Evolutionary conservation across 768 basidiomycete genomes (phyloP).

Genomic region (Boletus rubropictus): DNA sequence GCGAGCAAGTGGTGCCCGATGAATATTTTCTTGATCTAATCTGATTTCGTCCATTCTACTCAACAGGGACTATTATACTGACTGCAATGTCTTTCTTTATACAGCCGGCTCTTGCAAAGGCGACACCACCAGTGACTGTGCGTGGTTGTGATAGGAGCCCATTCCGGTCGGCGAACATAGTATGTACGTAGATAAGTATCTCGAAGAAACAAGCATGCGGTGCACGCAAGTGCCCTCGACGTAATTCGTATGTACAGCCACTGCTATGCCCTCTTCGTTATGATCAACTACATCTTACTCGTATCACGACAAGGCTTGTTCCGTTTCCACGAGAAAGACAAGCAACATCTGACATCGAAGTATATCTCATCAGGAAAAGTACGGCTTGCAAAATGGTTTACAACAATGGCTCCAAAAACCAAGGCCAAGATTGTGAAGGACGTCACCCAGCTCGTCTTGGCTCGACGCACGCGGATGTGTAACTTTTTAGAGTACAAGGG

Average conservation of each 20-base stretch:
- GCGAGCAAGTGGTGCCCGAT: slow-evolving; percentile 42
- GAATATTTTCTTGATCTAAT: slow-evolving; percentile 87
- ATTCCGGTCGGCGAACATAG: background rate
- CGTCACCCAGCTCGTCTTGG: slow-evolving; percentile 87
- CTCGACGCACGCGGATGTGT: slow-evolving; percentile 85
- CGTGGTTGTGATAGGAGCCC: background rate
- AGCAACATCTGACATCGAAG: slow-evolving; percentile 8
- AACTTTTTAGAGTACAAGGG: slow-evolving; percentile 98
- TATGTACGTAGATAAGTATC: background rate
- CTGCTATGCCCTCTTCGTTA: slow-evolving; percentile 24
- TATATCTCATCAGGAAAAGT: slow-evolving; percentile 64
- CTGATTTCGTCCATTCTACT: slow-evolving; percentile 43
- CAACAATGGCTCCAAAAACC: slow-evolving; percentile 70
- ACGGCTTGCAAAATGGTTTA: slow-evolving; percentile 94
- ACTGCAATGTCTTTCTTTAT: background rate
- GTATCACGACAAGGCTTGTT: slow-evolving; percentile 83
- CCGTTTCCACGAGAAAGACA: slow-evolving; percentile 1
- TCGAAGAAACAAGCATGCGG: no score
- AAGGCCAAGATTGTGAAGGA: slow-evolving; percentile 94
- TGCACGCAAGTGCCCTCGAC: no score
- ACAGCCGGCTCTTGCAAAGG: background rate
- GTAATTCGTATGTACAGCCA: slow-evolving; percentile 29
- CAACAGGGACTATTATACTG: slow-evolving; percentile 1
- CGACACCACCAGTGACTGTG: background rate
- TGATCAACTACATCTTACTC: slow-evolving; percentile 92